Conservation (phyloP, 768 basidiomycete species). For the Jaapia argillacea region DNA sequence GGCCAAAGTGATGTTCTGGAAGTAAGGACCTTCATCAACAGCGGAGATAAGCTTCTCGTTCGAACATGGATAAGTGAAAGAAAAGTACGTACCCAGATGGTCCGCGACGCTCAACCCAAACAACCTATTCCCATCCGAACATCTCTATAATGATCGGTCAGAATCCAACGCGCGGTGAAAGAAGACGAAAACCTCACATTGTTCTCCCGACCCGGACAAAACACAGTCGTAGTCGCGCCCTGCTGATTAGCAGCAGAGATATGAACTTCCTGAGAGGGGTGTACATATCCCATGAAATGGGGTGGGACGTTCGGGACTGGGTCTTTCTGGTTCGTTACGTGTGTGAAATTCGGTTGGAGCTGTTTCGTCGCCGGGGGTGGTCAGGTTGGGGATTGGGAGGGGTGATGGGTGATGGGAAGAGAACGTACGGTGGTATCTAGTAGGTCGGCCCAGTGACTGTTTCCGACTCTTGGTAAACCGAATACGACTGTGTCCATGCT, state of each 20-base stretch:
- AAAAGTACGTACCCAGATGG: slow-evolving; percentile 13
- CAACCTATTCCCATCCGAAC: slow-evolving; percentile 14
- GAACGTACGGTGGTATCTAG: neutral
- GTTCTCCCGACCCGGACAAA: slow-evolving; percentile 20
- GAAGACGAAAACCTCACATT: slow-evolving; percentile 6
- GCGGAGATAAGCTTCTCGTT: neutral
- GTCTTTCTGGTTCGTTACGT: slow-evolving; percentile 10
- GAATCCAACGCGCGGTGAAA: neutral
- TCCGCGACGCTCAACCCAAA: slow-evolving; percentile 12
- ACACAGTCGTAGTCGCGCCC: slow-evolving; percentile 12
- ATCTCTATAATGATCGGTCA: slow-evolving; percentile 8
- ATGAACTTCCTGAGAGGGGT: slow-evolving; percentile 23
- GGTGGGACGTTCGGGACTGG: slow-evolving; percentile 12
- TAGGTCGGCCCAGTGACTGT: neutral
- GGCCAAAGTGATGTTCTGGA: slow-evolving; percentile 15
- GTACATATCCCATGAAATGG: slow-evolving; percentile 8
- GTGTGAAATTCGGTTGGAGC: slow-evolving; percentile 1
- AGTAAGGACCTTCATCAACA: slow-evolving; percentile 17
- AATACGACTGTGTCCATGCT: slow-evolving; percentile 9
- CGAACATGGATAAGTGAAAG: neutral
- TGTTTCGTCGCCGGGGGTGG: too few relatives aligned
- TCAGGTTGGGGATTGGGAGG: neutral
- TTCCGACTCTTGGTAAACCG: slow-evolving; percentile 14
- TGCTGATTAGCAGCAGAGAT: slow-evolving; percentile 24
- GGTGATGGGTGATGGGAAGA: neutral